These are phyloP conservation scores for Blechomonas ayalai DNA, from an alignment of 208 protist species.

Conservation along the genomic window DNA sequence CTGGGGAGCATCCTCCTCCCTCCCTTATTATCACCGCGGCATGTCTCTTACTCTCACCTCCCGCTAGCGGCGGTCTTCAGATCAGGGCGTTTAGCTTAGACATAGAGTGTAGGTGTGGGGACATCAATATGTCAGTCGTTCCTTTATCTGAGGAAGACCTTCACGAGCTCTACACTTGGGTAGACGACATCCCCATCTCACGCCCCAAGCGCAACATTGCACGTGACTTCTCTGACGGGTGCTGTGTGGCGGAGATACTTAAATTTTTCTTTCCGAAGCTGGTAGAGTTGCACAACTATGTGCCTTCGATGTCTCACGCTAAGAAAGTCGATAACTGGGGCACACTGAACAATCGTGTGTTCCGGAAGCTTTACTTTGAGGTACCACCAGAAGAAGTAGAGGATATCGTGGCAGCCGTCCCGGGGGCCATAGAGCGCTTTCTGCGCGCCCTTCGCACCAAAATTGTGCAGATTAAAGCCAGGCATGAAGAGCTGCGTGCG, in stretches of 20 bases:
- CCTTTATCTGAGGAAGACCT: constrained; percentile 92
- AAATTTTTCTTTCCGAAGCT: constrained; percentile 95
- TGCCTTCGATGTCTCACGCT: constrained; percentile 66
- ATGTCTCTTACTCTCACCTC: not conserved
- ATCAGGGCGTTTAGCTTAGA: too few relatives aligned
- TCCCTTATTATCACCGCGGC: not conserved
- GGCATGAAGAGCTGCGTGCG: constrained; percentile 20
- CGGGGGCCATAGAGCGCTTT: constrained; percentile 91
- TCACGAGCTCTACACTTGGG: constrained; percentile 96
- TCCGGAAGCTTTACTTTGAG: constrained; percentile 91
- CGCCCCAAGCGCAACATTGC: constrained; percentile 96
- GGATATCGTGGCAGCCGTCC: constrained; percentile 82
- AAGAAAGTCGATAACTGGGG: constrained; percentile 97
- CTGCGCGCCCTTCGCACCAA: constrained; percentile 90
- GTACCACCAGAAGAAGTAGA: constrained; percentile 87
- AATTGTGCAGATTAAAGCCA: constrained; percentile 75
- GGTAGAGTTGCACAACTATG: constrained; percentile 99
- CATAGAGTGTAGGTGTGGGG: too few relatives aligned
- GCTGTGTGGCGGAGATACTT: constrained; percentile 95
- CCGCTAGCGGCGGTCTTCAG: not conserved
- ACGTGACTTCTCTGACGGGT: constrained; percentile 97
- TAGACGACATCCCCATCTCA: constrained; percentile 96
- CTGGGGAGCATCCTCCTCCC: not conserved
- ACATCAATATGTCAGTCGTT: constrained; percentile 29
- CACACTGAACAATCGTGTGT: constrained; percentile 93